Conservation (phyloP, 176 grass and related monocot species). For the Hordeum marinum region DNA sequence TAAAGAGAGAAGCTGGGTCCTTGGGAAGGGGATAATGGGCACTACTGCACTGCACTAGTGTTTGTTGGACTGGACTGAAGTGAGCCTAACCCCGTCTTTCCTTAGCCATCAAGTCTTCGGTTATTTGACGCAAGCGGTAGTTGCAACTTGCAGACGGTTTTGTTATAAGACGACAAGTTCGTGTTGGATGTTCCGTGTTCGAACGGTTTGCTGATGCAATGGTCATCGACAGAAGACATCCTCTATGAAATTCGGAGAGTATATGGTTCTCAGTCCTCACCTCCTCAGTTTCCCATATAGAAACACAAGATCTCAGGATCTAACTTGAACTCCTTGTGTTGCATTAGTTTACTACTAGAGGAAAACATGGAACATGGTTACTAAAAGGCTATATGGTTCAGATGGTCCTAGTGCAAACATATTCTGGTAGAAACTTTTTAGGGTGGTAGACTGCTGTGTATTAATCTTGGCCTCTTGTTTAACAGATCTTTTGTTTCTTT, state of each 20-base stretch:
- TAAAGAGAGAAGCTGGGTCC: constrained; percentile 38
- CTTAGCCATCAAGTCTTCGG: constrained; percentile 56
- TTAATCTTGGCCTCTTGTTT: constrained; percentile 2
- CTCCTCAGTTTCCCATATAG: neutral
- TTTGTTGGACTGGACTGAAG: constrained; percentile 49
- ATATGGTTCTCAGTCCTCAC: neutral
- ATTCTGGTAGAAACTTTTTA: constrained; percentile 10
- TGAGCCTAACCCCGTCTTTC: constrained; percentile 32
- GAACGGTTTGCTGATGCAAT: neutral
- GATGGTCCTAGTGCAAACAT: neutral
- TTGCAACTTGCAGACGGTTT: neutral
- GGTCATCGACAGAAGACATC: neutral
- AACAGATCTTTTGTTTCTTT: neutral
- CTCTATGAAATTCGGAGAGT: neutral
- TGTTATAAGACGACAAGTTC: neutral
- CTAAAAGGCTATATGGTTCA: neutral
- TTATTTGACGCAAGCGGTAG: constrained; percentile 1
- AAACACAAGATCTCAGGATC: neutral
- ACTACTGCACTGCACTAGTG: constrained; percentile 45
- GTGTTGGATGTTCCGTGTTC: neutral
- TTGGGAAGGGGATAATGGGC: constrained; percentile 31
- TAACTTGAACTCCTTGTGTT: neutral
- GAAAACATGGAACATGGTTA: neutral
- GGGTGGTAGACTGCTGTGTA: neutral
- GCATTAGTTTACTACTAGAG: neutral